These are phyloP conservation scores for Liquidambar formosana DNA, from an alignment of 164 flowering plant genomes.

Conservation along the genomic window DNA sequence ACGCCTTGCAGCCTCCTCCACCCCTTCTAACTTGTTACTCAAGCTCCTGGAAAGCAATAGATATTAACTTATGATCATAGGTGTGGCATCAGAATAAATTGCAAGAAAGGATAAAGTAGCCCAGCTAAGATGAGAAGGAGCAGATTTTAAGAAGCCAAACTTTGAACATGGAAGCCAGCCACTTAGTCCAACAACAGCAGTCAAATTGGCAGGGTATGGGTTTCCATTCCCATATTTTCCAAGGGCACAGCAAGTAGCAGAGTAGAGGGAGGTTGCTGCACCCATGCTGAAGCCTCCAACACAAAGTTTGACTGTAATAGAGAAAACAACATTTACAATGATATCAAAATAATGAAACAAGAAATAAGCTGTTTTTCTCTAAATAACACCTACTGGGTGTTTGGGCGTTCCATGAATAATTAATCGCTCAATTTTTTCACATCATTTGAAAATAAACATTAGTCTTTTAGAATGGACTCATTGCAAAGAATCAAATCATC, in stretches of 20 bases:
- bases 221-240: conserved; percentile 44
- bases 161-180: conserved; percentile 65
- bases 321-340: conserved; percentile 10
- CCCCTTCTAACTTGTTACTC: conserved; percentile 24
- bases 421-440: not conserved
- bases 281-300: conserved; percentile 61
- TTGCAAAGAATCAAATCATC: not conserved
- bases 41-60: conserved; percentile 26
- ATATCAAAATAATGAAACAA: not conserved
- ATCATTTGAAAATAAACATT: too few species aligned
- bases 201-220: conserved; percentile 32
- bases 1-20: conserved; percentile 30
- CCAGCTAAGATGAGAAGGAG: not conserved
- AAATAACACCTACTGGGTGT: not conserved
- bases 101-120: not conserved
- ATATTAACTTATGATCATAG: not conserved
- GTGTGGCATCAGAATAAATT: not conserved
- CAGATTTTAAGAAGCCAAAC: conserved; percentile 20
- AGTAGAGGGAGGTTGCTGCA: conserved; percentile 44
- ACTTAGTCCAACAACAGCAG: conserved; percentile 50
- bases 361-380: too few species aligned
- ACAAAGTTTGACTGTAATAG: conserved; percentile 38
- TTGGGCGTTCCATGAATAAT: not conserved
- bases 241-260: conserved; percentile 33
- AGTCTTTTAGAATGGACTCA: too few species aligned